Evolutionary conservation across 2,329 filamentous ascomycete genomes (phyloP), one percentile per base, ranked within the genome.

Genomic region (Dactylellina cionopaga): DNA sequence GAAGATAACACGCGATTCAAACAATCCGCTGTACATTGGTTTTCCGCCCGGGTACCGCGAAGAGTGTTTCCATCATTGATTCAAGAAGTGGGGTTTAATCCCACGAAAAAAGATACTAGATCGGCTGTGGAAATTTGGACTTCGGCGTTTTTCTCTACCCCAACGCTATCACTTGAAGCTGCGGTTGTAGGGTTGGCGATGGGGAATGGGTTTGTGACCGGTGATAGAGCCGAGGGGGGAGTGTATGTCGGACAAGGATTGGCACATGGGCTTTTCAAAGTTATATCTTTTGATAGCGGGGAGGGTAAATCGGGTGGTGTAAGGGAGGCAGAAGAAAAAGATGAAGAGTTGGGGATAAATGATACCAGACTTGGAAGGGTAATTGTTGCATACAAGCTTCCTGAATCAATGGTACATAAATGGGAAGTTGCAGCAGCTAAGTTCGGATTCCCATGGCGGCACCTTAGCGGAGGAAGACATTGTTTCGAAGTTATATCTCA

Each of bases 391-490:
- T 66, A 51, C n/a, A 31, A 56, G 10, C 9, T 66, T 13, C 31
- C 62, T 31, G 43, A 66, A 25, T 22, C 11, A 9, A 13, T 41
- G 22, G 17, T 56, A 29, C 41, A 44, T 46, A 22, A 37, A 4
- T 71, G 66, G 66, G 66, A 71, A 19, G 22, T 63, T 35, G 49
- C 33, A 27, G 60, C 60, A 9, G 47, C 60, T 4, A 62, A 39
- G 27, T 60, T 49, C 39, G 68, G 68, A 17, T 51, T 49, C 6
- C 68, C 59, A 1, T 72, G 59, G 59, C 43, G 68, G 46, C 59
- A 65, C 47, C 24, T 72, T 2, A 65, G 59, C 22, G 68, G 59
- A 1, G 68, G 68, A 31, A 72, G 68, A 49, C 68, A 72, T 29
- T 65, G 68, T 46, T 60, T 72, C 24, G 68, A 72, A 15, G 59